phyloP scores from a whole-genome alignment of 768 basidiomycete species.

The Lactifluus subvellereus region DNA sequence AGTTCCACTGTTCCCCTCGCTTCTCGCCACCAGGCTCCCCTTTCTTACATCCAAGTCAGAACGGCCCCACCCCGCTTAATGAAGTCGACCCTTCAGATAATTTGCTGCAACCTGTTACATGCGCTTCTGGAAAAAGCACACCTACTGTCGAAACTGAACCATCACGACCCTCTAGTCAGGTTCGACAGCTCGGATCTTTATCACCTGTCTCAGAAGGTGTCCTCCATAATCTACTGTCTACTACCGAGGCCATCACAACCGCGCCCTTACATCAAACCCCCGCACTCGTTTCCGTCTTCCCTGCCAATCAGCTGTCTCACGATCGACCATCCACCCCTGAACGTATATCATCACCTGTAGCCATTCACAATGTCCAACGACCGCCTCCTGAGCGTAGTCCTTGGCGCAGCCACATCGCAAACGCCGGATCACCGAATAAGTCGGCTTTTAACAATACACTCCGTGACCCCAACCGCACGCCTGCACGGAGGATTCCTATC shows the following conservation, averaged over 20 bases:
- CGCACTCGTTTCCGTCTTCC: constrained; percentile 1
- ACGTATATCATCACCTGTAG: constrained; percentile 7
- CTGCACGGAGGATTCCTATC: constrained; percentile 24
- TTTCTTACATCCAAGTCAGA: neutral
- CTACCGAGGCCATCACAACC: neutral
- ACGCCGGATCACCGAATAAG: constrained; percentile 16
- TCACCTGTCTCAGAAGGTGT: constrained; percentile 52
- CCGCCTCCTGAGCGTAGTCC: constrained; percentile 21
- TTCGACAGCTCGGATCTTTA: constrained; percentile 46
- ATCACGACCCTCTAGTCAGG: neutral
- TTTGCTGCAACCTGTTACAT: neutral
- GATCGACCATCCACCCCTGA: constrained; percentile 13
- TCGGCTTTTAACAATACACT: constrained; percentile 4
- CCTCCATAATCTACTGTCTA: constrained; percentile 26
- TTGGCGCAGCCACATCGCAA: constrained; percentile 17
- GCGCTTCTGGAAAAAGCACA: neutral
- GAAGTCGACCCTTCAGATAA: neutral
- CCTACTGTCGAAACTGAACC: neutral
- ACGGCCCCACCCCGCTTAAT: neutral
- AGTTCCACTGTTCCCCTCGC: neutral
- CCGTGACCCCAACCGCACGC: constrained; percentile 18
- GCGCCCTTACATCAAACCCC: constrained; percentile 6
- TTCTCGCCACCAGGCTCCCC: neutral
- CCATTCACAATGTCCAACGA: constrained; percentile 17
- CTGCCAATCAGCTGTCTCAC: neutral